Conservation (phyloP, 495 filamentous ascomycete species). For the Aspergillus ellipticus region DNA sequence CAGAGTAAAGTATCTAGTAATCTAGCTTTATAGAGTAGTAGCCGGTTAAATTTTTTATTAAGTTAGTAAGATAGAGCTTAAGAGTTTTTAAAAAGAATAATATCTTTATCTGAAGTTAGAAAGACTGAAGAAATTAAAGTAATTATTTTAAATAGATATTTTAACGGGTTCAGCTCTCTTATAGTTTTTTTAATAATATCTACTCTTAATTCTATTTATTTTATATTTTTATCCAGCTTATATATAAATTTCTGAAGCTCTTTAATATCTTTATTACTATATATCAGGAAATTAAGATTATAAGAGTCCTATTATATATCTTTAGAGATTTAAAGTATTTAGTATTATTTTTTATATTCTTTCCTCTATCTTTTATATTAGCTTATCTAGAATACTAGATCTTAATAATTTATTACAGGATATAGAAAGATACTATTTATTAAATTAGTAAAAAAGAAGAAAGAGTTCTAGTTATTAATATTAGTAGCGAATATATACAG, state of each 20-base stretch:
- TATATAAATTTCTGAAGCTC: background rate
- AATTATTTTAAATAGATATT: background rate
- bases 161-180: background rate
- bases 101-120: too few relatives aligned
- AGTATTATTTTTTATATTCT: background rate
- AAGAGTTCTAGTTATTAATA: too few relatives aligned
- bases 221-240: background rate
- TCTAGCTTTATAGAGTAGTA: too few relatives aligned
- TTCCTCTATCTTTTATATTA: constrained; percentile 1
- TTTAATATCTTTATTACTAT: background rate
- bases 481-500: too few relatives aligned
- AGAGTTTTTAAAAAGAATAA: background rate
- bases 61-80: background rate
- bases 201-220: too few relatives aligned
- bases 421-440: too few relatives aligned
- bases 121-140: too few relatives aligned
- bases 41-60: background rate
- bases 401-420: too few relatives aligned
- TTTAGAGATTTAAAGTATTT: constrained; percentile 1
- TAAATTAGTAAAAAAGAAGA: too few relatives aligned
- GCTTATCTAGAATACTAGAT: too few relatives aligned
- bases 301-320: background rate
- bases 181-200: background rate
- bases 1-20: too few relatives aligned
- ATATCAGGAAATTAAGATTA: background rate